These are phyloP conservation scores for Scedosporium aurantiacum DNA, from an alignment of 2,329 filamentous ascomycete species.

Conservation along the genomic window DNA sequence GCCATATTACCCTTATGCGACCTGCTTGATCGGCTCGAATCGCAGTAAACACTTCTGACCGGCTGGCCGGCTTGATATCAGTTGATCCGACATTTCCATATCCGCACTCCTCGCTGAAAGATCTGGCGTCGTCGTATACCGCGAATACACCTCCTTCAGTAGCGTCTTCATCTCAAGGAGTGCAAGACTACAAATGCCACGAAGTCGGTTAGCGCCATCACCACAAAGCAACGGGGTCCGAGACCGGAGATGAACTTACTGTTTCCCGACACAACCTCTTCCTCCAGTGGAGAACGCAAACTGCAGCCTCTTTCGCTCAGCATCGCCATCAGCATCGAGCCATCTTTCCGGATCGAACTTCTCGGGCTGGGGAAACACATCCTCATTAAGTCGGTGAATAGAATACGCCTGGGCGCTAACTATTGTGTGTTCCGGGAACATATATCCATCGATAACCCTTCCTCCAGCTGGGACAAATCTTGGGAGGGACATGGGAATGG, in stretches of 20 bases:
- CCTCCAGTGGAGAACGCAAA: constrained; percentile 58
- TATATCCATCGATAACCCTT: constrained; percentile 42
- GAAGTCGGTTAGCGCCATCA: background rate
- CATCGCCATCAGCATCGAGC: constrained; percentile 63
- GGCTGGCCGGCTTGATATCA: constrained; percentile 53
- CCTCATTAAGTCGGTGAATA: constrained; percentile 44
- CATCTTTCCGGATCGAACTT: constrained; percentile 72
- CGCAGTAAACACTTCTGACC: constrained; percentile 47
- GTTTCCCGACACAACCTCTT: constrained; percentile 54
- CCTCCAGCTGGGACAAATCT: constrained; percentile 45
- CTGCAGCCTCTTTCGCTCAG: constrained; percentile 52
- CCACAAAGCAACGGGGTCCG: background rate
- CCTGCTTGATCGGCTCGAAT: constrained; percentile 21
- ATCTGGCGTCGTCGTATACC: constrained; percentile 45
- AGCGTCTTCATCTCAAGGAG: constrained; percentile 58
- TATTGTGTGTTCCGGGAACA: constrained; percentile 40
- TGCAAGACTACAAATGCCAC: constrained; percentile 30
- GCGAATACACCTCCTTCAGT: constrained; percentile 50
- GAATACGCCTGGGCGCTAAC: constrained; percentile 53
- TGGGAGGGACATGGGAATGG: constrained; percentile 58
- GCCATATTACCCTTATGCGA: background rate
- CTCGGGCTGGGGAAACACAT: constrained; percentile 71
- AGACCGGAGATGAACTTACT: constrained; percentile 38
- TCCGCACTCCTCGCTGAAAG: constrained; percentile 38
- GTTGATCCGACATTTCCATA: constrained; percentile 57